phyloP scores from a whole-genome alignment of 352 stramenopile species.

The Phytophthora aleatoria region DNA sequence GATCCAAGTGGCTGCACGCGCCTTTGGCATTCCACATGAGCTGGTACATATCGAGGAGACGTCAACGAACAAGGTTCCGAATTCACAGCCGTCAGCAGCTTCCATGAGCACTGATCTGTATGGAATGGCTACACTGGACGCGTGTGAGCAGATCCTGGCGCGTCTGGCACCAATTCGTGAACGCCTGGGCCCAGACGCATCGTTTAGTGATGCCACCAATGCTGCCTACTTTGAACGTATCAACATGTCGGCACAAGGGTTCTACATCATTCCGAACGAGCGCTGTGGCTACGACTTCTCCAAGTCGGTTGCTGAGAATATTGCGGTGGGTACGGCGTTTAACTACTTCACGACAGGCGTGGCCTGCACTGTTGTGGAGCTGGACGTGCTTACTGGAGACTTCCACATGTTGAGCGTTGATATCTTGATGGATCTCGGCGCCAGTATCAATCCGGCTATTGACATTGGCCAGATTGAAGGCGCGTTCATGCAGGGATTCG shows the following conservation, averaged over 20 bases:
- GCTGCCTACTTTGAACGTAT: conserved; percentile 93
- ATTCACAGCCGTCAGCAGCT: conserved; percentile 93
- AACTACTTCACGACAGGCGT: conserved; percentile 97
- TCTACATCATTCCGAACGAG: conserved; percentile 92
- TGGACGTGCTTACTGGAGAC: conserved; percentile 96
- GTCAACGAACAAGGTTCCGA: conserved; percentile 95
- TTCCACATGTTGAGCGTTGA: conserved; percentile 85
- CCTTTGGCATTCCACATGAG: conserved; percentile 92
- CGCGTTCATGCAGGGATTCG: conserved; percentile 96
- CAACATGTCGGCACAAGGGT: conserved; percentile 95
- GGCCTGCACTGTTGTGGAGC: conserved; percentile 92
- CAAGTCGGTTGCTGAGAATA: conserved; percentile 90
- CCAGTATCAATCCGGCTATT: conserved; percentile 96
- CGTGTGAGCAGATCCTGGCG: conserved; percentile 94
- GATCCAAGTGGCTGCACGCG: conserved; percentile 87
- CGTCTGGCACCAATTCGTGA: conserved; percentile 88
- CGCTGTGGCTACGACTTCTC: conserved; percentile 94
- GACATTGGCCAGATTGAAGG: conserved; percentile 98
- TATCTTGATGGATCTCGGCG: conserved; percentile 93
- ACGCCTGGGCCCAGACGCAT: conserved; percentile 69
- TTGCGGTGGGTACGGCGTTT: conserved; percentile 90
- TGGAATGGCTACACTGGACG: conserved; percentile 96
- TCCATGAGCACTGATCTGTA: conserved; percentile 97
- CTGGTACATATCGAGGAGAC: conserved; percentile 95
- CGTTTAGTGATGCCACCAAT: conserved; percentile 85